Evolutionary conservation across 768 basidiomycete species (phyloP).

Genomic region (Tylopilus subfusipes): DNA sequence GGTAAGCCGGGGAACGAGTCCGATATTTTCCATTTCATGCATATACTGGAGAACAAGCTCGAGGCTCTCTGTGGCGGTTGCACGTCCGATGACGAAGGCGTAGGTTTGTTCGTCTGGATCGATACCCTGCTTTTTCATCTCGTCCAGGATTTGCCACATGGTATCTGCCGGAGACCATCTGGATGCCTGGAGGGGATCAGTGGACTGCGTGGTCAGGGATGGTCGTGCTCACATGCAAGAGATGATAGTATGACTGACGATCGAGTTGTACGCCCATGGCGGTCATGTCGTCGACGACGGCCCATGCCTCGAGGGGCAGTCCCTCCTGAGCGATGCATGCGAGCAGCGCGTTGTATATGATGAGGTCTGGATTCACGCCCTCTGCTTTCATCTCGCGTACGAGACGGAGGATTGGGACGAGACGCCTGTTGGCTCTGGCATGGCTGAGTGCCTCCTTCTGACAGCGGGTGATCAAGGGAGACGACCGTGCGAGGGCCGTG

Average conservation of each 20-base stretch:
- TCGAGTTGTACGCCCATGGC: conserved; percentile 47
- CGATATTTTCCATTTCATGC: conserved; percentile 51
- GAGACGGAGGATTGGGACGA: conserved; percentile 40
- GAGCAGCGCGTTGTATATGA: conserved; percentile 58
- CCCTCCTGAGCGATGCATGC: conserved; percentile 43
- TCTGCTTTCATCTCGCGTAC: conserved; percentile 57
- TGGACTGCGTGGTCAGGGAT: neutral
- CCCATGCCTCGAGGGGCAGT: conserved; percentile 52
- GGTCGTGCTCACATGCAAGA: conserved; percentile 51
- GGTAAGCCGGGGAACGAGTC: conserved; percentile 47
- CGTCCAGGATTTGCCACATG: conserved; percentile 49
- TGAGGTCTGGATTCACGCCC: conserved; percentile 49
- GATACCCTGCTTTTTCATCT: conserved; percentile 51
- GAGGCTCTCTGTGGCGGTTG: conserved; percentile 45
- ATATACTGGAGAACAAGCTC: conserved; percentile 65
- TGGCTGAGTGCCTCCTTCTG: conserved; percentile 32
- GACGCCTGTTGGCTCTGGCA: conserved; percentile 35
- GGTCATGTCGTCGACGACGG: conserved; percentile 68
- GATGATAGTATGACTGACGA: conserved; percentile 50
- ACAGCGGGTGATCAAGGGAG: conserved; percentile 27
- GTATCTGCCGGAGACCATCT: conserved; percentile 35
- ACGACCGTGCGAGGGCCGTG: conserved; percentile 23
- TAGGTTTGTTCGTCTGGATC: conserved; percentile 53
- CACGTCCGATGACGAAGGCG: conserved; percentile 48
- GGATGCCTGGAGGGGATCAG: conserved; percentile 42